Conservation (phyloP, 495 filamentous ascomycete species). For the Cairneyella variabilis region DNA sequence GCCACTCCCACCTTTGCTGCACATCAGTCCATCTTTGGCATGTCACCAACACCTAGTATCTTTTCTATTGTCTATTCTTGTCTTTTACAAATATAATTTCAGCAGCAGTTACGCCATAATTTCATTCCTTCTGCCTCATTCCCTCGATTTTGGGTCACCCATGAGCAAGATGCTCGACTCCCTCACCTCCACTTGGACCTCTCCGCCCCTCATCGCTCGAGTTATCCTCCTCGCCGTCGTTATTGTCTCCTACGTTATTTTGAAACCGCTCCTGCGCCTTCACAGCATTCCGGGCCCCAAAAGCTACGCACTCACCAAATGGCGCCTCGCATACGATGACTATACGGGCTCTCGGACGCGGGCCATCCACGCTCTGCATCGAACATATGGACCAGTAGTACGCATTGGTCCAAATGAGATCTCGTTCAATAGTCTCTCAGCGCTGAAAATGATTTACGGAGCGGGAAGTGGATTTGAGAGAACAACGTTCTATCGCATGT, state of each 20-base stretch:
- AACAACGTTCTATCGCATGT: conserved; percentile 39
- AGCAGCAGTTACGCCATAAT: too few species aligned
- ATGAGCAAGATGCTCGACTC: not conserved
- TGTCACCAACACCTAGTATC: too few species aligned
- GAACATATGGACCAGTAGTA: conserved; percentile 37
- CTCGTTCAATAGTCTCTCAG: conserved; percentile 21
- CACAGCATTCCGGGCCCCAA: conserved; percentile 10
- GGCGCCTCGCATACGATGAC: conserved; percentile 22
- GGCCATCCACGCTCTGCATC: conserved; percentile 53
- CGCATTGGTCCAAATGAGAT: conserved; percentile 30
- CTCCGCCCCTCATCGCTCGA: too few species aligned
- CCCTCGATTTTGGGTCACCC: not conserved
- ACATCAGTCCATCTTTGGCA: too few species aligned
- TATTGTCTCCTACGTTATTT: not conserved
- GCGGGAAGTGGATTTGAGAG: conserved; percentile 38
- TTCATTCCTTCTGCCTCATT: not conserved
- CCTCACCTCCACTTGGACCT: not conserved
- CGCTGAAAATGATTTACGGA: conserved; percentile 34
- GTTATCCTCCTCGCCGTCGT: not conserved
- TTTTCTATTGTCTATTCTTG: too few species aligned
- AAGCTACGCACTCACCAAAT: conserved; percentile 16
- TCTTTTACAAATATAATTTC: too few species aligned
- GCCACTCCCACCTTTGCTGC: too few species aligned
- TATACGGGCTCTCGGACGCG: conserved; percentile 35
- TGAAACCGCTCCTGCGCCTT: not conserved